Evolutionary conservation across 176 grass and related monocot species (phyloP).

Genomic region (Rhynchospora breviuscula): DNA sequence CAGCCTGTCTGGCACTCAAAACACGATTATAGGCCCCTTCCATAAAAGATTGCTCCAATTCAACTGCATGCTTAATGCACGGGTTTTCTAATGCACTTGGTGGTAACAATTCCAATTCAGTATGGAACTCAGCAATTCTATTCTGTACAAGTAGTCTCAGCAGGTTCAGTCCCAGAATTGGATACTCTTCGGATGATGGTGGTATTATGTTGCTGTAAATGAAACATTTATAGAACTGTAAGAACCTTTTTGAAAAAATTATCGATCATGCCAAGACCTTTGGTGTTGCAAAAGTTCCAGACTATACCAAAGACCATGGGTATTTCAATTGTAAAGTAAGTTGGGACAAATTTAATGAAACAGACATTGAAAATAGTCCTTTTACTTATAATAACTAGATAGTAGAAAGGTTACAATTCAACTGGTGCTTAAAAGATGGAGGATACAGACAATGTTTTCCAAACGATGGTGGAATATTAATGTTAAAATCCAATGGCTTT

Average conservation of each 20-base stretch:
- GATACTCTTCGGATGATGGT: conserved; percentile 57
- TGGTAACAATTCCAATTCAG: conserved; percentile 67
- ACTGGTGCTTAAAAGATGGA: not conserved
- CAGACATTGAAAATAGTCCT: not conserved
- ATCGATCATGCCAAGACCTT: not conserved
- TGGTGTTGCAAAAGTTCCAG: not conserved
- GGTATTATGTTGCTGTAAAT: conserved; percentile 54
- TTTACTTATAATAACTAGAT: not conserved
- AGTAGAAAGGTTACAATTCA: not conserved
- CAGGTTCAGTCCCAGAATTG: conserved; percentile 66
- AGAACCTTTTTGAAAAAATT: not conserved
- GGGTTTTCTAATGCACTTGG: conserved; percentile 44
- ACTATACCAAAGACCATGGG: too few relatives aligned
- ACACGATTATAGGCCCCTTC: conserved; percentile 63
- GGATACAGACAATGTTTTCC: not conserved
- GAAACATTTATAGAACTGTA: not conserved
- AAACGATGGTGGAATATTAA: not conserved
- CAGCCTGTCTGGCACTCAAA: conserved; percentile 29
- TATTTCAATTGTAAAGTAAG: not conserved
- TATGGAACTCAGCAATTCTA: conserved; percentile 77
- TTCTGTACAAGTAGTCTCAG: conserved; percentile 80
- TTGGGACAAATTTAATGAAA: not conserved
- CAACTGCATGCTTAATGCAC: conserved; percentile 63
- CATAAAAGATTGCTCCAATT: conserved; percentile 75
- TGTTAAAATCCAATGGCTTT: not conserved